Base-by-base conservation (phyloP, 2,329 filamentous ascomycete species). In the Helotiales sp. region DNA sequence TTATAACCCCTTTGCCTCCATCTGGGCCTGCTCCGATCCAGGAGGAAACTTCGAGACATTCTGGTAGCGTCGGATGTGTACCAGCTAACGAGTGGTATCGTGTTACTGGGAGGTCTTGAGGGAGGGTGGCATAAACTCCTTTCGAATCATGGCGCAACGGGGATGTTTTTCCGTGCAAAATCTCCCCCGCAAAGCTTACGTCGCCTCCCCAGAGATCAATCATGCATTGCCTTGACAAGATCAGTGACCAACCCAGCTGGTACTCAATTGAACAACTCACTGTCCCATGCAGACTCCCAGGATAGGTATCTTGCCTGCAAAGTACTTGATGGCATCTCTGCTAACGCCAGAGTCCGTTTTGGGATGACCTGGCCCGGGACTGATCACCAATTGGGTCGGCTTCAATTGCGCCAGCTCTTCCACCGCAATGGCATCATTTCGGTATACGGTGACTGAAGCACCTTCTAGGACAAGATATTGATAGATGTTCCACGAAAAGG, bases 201-300 rank as follows among this genome's bases (percentile, higher is more conserved):
- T 91, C 89, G 68, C 96, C 96, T 57, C 96, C 96, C 76, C 96
- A 98, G 34, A 93, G 90, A 63, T 96, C 92, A 77, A 96, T 95
- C 72, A 99, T 98, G 80, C 96, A 99, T 84, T 99, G 96, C 73
- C 89, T 92, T 73, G 37, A 24, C 63, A 17, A 43, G 34, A 49
- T 72, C 28, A 72, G 71, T 63, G 54, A 55, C 28, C 52, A 37
- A 34, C n/a, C 54, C 6, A 6, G 49, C 45, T 55, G 11, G 37
- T 47, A 5, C 60, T 52, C n/a, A 34, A 20, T 55, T 37, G 26
- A 47, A 47, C 68, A 59, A 86, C 89, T 84, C 80, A 92, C 89
- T 97, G 91, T 73, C 96, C 96, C 95, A 99, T 98, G 78, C 96
- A 99, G 32, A 99, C 96, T n/a, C 96, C 96, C 61, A 99, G 87